Evolutionary conservation across 2,329 filamentous ascomycete genomes (phyloP), one percentile per base, ranked within the genome.

Genomic region (Fusarium sarcochroum): DNA sequence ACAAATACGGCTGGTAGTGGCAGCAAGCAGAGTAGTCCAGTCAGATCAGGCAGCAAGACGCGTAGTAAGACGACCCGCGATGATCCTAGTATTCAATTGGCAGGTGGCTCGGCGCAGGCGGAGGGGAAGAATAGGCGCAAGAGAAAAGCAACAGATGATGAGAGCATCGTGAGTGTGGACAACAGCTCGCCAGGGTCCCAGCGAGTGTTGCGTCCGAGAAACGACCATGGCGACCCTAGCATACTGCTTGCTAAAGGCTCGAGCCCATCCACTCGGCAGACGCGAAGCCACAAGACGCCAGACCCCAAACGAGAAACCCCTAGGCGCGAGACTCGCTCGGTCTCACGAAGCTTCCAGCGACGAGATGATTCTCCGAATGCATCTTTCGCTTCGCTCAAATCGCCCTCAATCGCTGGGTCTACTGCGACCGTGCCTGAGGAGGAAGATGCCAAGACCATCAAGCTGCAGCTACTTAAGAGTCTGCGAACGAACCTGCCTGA

Each of bases 401-500:
- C 76, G 14, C 76, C 79, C 7, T 77, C 77, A 6, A 70, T 77
- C 27, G 66, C 72, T 25, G 73, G 66, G 6, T 73, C 72, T 30
- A 51, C 65, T 30, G 57, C 62, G 17, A 48, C 62, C 9, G 71
- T 65, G 47, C 34, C 75, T 58, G 54, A 63, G 46, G 74, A 77
- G 41, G 73, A 77, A 45, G 73, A 71, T 27, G 56, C 78, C 60
- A 75, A 76, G 40, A 73, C 76, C 1, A 76, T 85, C 35, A 87
- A 85, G 70, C 63, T 80, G 4, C 81, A 84, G 49, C 79, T 89
- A 14, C 73, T 78, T 35, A 83, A 80, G 59, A 79, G 79, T 47
- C 78, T 87, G 3, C 82, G 82, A 13, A 80, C 79, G n/a, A 81
- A 81, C 14, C 77, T 89, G 40, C 82, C 84, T 4, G 86, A 89